These are phyloP conservation scores for Corymbia calophylla DNA, from an alignment of 441 rosid species.

Conservation along the genomic window DNA sequence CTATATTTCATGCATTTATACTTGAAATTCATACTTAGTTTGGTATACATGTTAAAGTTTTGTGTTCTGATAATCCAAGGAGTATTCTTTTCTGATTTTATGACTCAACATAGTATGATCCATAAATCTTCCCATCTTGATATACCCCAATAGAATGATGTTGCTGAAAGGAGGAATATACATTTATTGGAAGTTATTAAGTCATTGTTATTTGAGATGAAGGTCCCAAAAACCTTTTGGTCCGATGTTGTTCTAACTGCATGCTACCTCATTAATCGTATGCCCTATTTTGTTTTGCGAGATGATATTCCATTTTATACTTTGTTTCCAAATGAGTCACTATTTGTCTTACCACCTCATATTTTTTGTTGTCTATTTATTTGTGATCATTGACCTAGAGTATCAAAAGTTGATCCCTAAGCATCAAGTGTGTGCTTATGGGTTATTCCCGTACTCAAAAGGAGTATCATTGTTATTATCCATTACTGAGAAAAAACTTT, in stretches of 20 bases:
- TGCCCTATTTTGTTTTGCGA: background rate
- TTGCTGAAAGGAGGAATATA: too few relatives aligned
- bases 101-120: background rate
- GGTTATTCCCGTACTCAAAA: background rate
- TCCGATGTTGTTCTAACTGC: too few relatives aligned
- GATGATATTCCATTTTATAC: background rate
- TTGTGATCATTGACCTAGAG: background rate
- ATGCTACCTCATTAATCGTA: background rate
- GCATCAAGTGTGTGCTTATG: background rate
- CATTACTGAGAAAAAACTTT: background rate
- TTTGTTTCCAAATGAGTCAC: background rate
- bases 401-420: background rate
- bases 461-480: background rate
- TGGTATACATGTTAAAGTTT: background rate
- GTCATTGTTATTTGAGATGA: background rate
- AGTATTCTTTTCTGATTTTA: too few relatives aligned
- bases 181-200: too few relatives aligned
- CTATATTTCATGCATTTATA: background rate
- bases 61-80: background rate
- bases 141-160: too few relatives aligned
- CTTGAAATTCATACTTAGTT: background rate
- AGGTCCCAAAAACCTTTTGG: background rate
- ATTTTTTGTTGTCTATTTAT: background rate
- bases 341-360: background rate
- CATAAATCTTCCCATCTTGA: background rate